Evolutionary conservation across 139 green algal species (phyloP).

Genomic region (Edaphochlamys debaryana): DNA sequence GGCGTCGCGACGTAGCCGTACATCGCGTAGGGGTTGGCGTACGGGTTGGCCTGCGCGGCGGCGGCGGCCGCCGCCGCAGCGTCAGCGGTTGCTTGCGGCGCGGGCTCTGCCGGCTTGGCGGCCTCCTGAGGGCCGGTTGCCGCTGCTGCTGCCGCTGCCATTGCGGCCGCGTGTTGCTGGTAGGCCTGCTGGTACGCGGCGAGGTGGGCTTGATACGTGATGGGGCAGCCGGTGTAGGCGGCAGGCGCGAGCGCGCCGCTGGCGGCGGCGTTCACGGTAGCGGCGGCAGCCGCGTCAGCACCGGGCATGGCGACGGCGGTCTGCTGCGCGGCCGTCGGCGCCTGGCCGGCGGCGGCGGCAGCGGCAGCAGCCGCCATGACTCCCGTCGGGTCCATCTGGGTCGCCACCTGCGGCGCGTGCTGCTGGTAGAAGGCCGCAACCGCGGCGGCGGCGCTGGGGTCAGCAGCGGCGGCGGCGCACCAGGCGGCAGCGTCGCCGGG

Average conservation of each 20-base stretch:
- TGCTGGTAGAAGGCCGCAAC: too few species aligned
- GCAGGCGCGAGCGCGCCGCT: neutral
- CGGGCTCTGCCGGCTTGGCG: neutral
- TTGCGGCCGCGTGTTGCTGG: neutral
- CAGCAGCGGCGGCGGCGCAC: too few species aligned
- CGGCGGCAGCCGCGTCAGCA: neutral
- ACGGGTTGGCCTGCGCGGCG: neutral
- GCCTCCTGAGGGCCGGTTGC: too few species aligned
- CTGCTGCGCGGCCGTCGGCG: neutral
- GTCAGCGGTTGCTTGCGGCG: neutral
- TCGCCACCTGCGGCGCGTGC: too few species aligned
- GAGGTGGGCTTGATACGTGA: neutral
- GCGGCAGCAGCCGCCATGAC: neutral
- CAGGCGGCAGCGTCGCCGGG: too few species aligned
- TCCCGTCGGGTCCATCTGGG: neutral
- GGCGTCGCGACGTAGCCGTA: constrained; percentile 12
- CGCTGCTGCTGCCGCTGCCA: neutral
- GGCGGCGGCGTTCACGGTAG: neutral
- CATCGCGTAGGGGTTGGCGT: neutral
- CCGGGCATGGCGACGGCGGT: neutral
- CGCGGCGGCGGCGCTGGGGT: too few species aligned
- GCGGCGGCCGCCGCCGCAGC: neutral
- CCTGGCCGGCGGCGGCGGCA: neutral
- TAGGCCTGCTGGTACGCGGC: neutral
- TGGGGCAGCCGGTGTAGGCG: neutral